These are phyloP conservation scores for Penicillium rolfsii DNA, from an alignment of 2,329 filamentous ascomycete genomes.

Conservation along the genomic window DNA sequence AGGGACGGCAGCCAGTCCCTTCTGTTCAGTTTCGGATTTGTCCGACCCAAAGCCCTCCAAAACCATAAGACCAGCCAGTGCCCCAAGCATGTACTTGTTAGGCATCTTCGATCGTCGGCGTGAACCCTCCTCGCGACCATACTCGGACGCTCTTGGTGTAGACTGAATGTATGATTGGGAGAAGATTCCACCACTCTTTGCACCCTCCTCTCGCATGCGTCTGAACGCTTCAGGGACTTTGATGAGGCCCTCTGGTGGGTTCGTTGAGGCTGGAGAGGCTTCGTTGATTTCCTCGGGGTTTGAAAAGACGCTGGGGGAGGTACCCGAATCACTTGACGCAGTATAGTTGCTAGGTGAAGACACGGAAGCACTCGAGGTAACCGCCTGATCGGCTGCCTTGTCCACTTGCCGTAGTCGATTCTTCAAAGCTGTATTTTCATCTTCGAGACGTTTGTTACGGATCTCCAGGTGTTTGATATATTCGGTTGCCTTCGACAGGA, in stretches of 20 bases:
- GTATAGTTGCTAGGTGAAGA: slow-evolving; percentile 48
- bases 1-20: slow-evolving; percentile 69
- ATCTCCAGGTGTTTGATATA: slow-evolving; percentile 95
- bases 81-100: slow-evolving; percentile 87
- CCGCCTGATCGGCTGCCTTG: slow-evolving; percentile 53
- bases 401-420: slow-evolving; percentile 79
- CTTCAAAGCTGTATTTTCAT: slow-evolving; percentile 81
- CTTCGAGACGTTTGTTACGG: slow-evolving; percentile 76
- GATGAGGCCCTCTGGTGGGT: slow-evolving; percentile 49
- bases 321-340: slow-evolving; percentile 42
- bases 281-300: slow-evolving; percentile 43
- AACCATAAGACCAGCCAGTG: slow-evolving; percentile 88
- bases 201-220: slow-evolving; percentile 43
- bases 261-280: slow-evolving; percentile 34
- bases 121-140: slow-evolving; percentile 48
- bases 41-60: slow-evolving; percentile 75
- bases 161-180: slow-evolving; percentile 47
- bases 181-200: slow-evolving; percentile 38
- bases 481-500: slow-evolving; percentile 92
- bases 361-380: slow-evolving; percentile 42
- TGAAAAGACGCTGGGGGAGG: slow-evolving; percentile 48
- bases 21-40: slow-evolving; percentile 66
- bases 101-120: slow-evolving; percentile 55
- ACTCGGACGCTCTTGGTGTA: slow-evolving; percentile 24
- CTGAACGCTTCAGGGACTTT: slow-evolving; percentile 50